Evolutionary conservation across 2,329 filamentous ascomycete species (phyloP), one percentile per base, ranked within the genome.

Genomic region (Colletotrichum cordylinicola): DNA sequence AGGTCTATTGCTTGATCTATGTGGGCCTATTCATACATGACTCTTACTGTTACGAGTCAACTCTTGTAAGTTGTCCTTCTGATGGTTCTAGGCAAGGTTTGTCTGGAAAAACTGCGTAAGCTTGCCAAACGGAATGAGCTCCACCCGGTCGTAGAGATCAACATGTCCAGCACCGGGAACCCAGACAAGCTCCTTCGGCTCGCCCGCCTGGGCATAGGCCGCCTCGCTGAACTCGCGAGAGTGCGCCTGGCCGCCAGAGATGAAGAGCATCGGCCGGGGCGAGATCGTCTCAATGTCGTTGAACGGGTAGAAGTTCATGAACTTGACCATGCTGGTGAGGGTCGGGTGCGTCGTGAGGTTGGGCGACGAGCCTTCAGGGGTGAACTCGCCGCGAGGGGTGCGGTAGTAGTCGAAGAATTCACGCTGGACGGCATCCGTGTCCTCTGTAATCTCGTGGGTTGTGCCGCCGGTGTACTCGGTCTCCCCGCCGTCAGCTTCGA

Each of bases 131-230:
- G 83, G 83, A 27, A 85, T 85, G 18, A 85, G 80, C 4, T 81
- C 82, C 2, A 81, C 79, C 3, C 83, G 83, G 75, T 85, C 84
- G 43, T 85, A 85, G 6, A 85, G 78, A 55, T 85, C 84, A 4
- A 82, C 82, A 62, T 85, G 83, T 4, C 82, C 82, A 10, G 82
- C 81, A 3, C 81, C 79, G 1, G 80, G 62, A 0, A 86, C 72
- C 82, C 81, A 83, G 8, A 82, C 9, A 62, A 85, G 43, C 76
- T 85, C 83, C 78, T 85, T 85, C 9, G 84, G 84, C 72, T 85
- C 82, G 18, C n/a, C 81, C 64, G 78, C 81, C 37, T 52, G 75
- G 2, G 61, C 68, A 56, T 80, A 82, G 3, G 81, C 81, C 33
- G 80, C 74, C 62, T 80, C 75, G n/a, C 80, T 82, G 67, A 81